Conservation (phyloP, 2,329 filamentous ascomycete genomes). For the Aspergillus unguis region DNA sequence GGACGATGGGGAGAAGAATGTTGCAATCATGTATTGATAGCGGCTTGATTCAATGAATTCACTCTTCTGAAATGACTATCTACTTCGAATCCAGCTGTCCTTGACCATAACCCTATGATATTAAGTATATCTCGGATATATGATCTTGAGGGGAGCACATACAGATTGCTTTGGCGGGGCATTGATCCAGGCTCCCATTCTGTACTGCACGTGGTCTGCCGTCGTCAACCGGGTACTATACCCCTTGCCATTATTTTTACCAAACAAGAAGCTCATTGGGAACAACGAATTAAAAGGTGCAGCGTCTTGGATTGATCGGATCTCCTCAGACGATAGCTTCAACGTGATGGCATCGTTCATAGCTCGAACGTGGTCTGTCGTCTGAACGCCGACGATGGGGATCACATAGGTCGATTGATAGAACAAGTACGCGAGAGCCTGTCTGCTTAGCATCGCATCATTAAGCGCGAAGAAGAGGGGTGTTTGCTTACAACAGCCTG, state of each 20-base stretch:
- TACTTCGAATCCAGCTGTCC: too few species aligned
- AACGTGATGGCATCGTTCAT: not conserved
- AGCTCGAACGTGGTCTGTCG: not conserved
- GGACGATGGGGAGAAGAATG: not conserved
- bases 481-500: conserved; percentile 8
- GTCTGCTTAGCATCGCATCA: not conserved
- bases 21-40: not conserved
- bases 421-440: conserved; percentile 5
- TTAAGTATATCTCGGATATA: too few species aligned
- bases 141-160: not conserved
- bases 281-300: conserved; percentile 1
- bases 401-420: conserved; percentile 9
- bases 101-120: too few species aligned
- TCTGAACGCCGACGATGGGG: conserved; percentile 9
- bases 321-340: not conserved
- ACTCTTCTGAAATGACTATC: not conserved
- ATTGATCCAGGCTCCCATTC: not conserved
- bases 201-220: not conserved
- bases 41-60: not conserved
- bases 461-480: not conserved
- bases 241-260: not conserved
- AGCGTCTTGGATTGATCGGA: not conserved
- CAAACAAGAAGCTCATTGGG: conserved; percentile 3
- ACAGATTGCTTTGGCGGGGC: not conserved
- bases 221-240: conserved; percentile 1